These are phyloP conservation scores for Floccularia luteovirens DNA, from an alignment of 768 basidiomycete genomes.

Conservation along the genomic window DNA sequence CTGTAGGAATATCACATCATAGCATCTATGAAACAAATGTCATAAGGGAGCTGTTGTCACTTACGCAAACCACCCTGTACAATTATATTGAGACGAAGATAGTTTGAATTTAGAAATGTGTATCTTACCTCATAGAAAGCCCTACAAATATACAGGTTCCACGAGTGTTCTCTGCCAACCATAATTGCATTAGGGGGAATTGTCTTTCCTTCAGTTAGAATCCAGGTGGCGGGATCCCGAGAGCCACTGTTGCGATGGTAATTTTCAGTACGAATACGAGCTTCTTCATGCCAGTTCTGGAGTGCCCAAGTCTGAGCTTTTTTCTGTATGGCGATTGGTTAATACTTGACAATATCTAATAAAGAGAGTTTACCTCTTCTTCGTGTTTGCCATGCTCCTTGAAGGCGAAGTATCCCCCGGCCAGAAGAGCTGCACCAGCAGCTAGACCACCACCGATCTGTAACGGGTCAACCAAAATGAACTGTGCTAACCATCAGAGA, in stretches of 20 bases:
- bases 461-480: no score
- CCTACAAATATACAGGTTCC: slow-evolving; percentile 51
- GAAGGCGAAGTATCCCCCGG: slow-evolving; percentile 41
- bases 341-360: background rate
- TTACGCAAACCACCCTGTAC: slow-evolving; percentile 47
- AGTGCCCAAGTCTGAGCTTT: slow-evolving; percentile 41
- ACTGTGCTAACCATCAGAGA: no score
- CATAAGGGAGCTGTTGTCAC: no score
- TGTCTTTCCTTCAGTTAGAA: slow-evolving; percentile 47
- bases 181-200: slow-evolving; percentile 54
- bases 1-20: slow-evolving; percentile 22
- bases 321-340: slow-evolving; percentile 25
- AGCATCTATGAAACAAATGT: slow-evolving; percentile 10
- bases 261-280: slow-evolving; percentile 41
- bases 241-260: slow-evolving; percentile 38
- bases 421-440: slow-evolving; percentile 44
- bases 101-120: background rate
- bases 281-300: slow-evolving; percentile 49
- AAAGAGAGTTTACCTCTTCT: slow-evolving; percentile 37
- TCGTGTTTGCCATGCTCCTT: slow-evolving; percentile 49
- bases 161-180: slow-evolving; percentile 46
- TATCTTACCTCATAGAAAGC: slow-evolving; percentile 46
- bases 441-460: slow-evolving; percentile 62
- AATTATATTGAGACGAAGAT: slow-evolving; percentile 2
- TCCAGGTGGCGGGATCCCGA: slow-evolving; percentile 49